Percentiles rank a stretch among this genome's conserved stretches.
These are phyloP conservation scores for Talaromyces sp. DNA, from an alignment of 2,329 filamentous ascomycete genomes.

Conservation along the genomic window DNA sequence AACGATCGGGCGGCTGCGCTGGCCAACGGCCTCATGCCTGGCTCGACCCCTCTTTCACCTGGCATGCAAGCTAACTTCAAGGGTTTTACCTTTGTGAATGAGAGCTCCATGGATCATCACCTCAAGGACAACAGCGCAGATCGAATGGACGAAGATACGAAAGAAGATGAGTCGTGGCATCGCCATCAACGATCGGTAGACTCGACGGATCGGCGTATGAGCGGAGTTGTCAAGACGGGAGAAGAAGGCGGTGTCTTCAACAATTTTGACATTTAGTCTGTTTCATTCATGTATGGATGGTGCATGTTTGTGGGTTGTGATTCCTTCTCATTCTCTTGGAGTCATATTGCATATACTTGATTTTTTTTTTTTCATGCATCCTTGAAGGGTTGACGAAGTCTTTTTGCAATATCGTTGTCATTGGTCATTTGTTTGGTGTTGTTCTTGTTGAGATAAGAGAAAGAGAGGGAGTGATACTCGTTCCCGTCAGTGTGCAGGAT, in stretches of 20 bases:
- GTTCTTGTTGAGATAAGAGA: background rate
- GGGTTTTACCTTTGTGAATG: slow-evolving; percentile 98
- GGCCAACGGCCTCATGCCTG: slow-evolving; percentile 73
- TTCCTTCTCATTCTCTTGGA: slow-evolving; percentile 11
- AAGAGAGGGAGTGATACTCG: too few relatives aligned
- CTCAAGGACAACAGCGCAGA: slow-evolving; percentile 36
- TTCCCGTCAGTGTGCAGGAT: slow-evolving; percentile 1
- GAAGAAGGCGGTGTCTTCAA: slow-evolving; percentile 44
- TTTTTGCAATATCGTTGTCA: slow-evolving; percentile 7
- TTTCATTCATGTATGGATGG: slow-evolving; percentile 28
- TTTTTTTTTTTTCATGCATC: slow-evolving; percentile 17
- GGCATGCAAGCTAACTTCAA: slow-evolving; percentile 98
- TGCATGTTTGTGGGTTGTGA: background rate
- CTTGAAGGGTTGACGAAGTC: slow-evolving; percentile 10
- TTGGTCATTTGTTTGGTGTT: slow-evolving; percentile 5
- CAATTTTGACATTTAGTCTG: slow-evolving; percentile 46
- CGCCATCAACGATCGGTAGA: slow-evolving; percentile 31
- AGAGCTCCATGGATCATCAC: slow-evolving; percentile 77
- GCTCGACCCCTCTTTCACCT: slow-evolving; percentile 87
- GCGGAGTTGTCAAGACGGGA: slow-evolving; percentile 40
- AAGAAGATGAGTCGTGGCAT: slow-evolving; percentile 38
- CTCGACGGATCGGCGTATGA: slow-evolving; percentile 42
- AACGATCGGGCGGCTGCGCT: slow-evolving; percentile 87
- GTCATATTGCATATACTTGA: slow-evolving; percentile 19
- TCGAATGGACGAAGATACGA: slow-evolving; percentile 42